Percentiles rank a stretch among this genome's conserved stretches.
These are phyloP conservation scores for Candida sp. DNA, from an alignment of 1,139 yeast genomes.

Conservation along the genomic window DNA sequence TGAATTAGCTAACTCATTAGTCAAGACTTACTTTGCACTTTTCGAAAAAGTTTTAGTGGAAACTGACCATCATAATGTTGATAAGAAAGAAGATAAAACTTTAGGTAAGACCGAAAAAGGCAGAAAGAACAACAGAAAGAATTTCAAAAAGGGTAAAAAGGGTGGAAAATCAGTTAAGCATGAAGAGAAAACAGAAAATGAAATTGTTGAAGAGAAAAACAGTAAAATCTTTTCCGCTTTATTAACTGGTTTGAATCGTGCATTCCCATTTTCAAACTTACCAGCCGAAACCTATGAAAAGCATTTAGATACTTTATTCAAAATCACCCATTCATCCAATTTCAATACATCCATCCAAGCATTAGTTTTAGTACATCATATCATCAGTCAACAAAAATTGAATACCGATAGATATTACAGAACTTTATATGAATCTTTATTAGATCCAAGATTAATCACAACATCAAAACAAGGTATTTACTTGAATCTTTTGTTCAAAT, in stretches of 20 bases:
- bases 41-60: conserved; percentile 81
- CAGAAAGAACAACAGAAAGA: conserved; percentile 50
- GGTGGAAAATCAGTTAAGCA: conserved; percentile 80
- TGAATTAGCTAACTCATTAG: conserved; percentile 74
- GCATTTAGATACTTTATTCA: conserved; percentile 82
- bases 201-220: conserved; percentile 77
- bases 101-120: conserved; percentile 45
- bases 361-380: conserved; percentile 77
- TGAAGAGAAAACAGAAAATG: conserved; percentile 63
- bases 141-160: conserved; percentile 53
- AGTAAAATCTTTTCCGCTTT: conserved; percentile 86
- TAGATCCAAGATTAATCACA: conserved; percentile 77
- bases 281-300: conserved; percentile 69
- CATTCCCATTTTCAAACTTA: conserved; percentile 87
- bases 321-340: conserved; percentile 90
- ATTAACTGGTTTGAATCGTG: conserved; percentile 93
- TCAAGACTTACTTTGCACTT: conserved; percentile 80
- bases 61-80: conserved; percentile 44
- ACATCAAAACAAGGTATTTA: conserved; percentile 92
- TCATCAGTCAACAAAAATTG: conserved; percentile 54
- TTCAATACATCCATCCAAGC: conserved; percentile 96
- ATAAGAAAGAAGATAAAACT: conserved; percentile 34
- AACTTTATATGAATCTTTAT: conserved; percentile 84
- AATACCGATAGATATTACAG: conserved; percentile 77
- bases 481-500: conserved; percentile 78